Percentiles rank a stretch among this genome's conserved stretches.
These are phyloP conservation scores for Xylaria castorea DNA, from an alignment of 495 filamentous ascomycete genomes.

Conservation along the genomic window DNA sequence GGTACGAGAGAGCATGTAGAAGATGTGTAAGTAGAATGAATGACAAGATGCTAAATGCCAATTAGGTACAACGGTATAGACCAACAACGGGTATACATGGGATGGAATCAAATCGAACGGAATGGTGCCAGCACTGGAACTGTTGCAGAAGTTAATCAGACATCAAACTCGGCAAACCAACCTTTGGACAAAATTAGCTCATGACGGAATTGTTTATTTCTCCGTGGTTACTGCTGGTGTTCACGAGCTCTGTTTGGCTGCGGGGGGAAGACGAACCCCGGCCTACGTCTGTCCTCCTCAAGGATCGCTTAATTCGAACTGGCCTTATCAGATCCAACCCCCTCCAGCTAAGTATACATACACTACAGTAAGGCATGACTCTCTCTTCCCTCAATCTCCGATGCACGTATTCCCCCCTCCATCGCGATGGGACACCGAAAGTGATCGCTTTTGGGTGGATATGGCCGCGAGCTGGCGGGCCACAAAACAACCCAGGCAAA, in stretches of 20 bases:
- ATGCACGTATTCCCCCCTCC: conserved; percentile 23
- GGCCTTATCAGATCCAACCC: conserved; percentile 21
- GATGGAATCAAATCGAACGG: not conserved
- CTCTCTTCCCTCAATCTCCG: conserved; percentile 19
- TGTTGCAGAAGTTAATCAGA: conserved; percentile 12
- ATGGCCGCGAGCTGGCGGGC: conserved; percentile 17
- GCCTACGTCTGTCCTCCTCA: not conserved
- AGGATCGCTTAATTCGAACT: conserved; percentile 3
- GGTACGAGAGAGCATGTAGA: not conserved
- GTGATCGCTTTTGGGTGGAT: conserved; percentile 18
- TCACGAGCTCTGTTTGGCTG: conserved; percentile 15
- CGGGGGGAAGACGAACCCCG: conserved; percentile 8
- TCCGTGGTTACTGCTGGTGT: conserved; percentile 13
- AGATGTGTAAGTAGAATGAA: not conserved
- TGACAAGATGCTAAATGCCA: not conserved
- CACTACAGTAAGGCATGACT: conserved; percentile 18
- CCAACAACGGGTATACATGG: not conserved
- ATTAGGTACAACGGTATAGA: not conserved
- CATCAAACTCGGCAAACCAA: not conserved
- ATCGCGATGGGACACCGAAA: conserved; percentile 20
- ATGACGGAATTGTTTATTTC: conserved; percentile 4
- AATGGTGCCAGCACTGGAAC: not conserved
- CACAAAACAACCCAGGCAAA: not conserved
- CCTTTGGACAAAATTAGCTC: conserved; percentile 2
- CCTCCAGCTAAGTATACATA: not conserved